A percentile compares a stretch with the other conserved stretches of the same genome.
phyloP scores from a whole-genome alignment of 208 protist genomes.

The Chromosphaera perkinsii region DNA sequence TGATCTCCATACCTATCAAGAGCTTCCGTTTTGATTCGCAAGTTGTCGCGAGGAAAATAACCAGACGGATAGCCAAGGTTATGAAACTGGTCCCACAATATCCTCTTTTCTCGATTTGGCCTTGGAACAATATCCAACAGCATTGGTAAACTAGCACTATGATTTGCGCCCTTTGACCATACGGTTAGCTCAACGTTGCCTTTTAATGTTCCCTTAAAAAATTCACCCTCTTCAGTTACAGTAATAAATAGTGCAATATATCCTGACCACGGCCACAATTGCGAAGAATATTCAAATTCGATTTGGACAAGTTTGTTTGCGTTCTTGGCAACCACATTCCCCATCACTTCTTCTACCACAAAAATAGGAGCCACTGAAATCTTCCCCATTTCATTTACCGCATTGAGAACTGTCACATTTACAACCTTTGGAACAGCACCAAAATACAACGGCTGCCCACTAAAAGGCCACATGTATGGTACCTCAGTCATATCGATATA shows the following conservation, averaged over 20 bases:
- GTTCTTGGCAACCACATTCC: too few species aligned
- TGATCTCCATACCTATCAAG: constrained; percentile 81
- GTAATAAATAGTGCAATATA: constrained; percentile 59
- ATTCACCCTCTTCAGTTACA: constrained; percentile 14
- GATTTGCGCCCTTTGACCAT: not conserved
- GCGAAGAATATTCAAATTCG: constrained; percentile 29
- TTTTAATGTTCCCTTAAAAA: constrained; percentile 3
- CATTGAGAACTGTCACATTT: constrained; percentile 84
- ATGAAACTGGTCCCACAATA: constrained; percentile 88
- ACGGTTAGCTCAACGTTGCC: constrained; percentile 18
- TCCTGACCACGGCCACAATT: constrained; percentile 74
- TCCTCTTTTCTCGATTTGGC: constrained; percentile 66
- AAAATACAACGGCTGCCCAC: constrained; percentile 74
- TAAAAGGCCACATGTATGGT: constrained; percentile 85
- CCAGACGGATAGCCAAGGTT: constrained; percentile 82
- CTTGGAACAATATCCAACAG: constrained; percentile 51
- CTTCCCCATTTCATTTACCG: constrained; percentile 31
- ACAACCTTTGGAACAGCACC: constrained; percentile 65
- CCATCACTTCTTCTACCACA: not conserved
- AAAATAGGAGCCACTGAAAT: constrained; percentile 1
- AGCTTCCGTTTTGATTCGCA: constrained; percentile 56
- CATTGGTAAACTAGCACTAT: not conserved
- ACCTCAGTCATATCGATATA: constrained; percentile 58
- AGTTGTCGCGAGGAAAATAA: constrained; percentile 83
- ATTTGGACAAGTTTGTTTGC: constrained; percentile 19